These are phyloP conservation scores for Lepiota venenata DNA, from an alignment of 768 basidiomycete species.

Conservation along the genomic window DNA sequence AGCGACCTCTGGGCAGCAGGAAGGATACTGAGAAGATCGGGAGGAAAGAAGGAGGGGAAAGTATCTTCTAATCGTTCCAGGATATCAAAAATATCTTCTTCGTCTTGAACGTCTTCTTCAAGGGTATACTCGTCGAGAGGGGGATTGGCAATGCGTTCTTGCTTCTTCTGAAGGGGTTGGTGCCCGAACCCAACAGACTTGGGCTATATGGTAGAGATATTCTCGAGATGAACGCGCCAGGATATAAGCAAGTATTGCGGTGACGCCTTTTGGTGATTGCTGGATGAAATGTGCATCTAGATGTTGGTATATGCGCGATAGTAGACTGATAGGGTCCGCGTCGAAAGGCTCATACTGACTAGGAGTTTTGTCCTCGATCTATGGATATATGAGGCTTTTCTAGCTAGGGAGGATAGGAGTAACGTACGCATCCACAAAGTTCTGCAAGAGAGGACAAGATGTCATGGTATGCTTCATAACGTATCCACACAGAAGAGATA, in stretches of 20 bases:
- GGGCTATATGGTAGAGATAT: conserved; percentile 57
- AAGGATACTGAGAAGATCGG: conserved; percentile 45
- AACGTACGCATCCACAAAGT: conserved; percentile 58
- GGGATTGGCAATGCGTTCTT: conserved; percentile 21
- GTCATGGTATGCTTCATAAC: conserved; percentile 48
- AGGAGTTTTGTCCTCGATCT: conserved; percentile 33
- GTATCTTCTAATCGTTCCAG: conserved; percentile 32
- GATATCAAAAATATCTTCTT: conserved; percentile 36
- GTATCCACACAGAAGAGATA: conserved; percentile 43
- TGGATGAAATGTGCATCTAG: conserved; percentile 51
- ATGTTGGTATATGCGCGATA: conserved; percentile 60
- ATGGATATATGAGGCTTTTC: background rate
- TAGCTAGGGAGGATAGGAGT: background rate
- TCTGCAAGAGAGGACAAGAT: conserved; percentile 48
- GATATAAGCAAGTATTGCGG: conserved; percentile 63
- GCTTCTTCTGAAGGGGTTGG: conserved; percentile 22
- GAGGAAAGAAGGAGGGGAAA: conserved; percentile 66
- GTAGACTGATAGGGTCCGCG: conserved; percentile 42
- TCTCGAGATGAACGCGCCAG: conserved; percentile 59
- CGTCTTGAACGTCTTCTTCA: conserved; percentile 36
- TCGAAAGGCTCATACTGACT: conserved; percentile 41
- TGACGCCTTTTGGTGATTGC: conserved; percentile 44
- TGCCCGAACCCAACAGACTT: conserved; percentile 54
- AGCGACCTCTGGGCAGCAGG: conserved; percentile 70
- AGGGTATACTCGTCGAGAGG: conserved; percentile 27